These are phyloP conservation scores for Trichosporon sp. DNA, from an alignment of 1,284 basidiomycete species.

Conservation along the genomic window DNA sequence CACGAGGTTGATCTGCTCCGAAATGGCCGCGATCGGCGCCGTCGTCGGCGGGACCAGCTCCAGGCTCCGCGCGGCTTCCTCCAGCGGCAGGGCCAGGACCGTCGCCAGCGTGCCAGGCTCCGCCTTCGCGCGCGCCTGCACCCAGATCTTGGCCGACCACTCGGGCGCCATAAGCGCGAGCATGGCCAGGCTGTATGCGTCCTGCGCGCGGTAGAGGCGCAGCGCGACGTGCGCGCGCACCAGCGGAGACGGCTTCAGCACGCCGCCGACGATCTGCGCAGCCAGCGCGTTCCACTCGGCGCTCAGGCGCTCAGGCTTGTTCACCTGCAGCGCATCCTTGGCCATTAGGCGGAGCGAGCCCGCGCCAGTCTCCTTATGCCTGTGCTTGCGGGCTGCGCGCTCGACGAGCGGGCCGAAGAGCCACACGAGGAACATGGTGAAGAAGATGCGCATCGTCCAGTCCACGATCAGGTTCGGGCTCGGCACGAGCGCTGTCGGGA, in stretches of 20 bases:
- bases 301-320: constrained; percentile 3
- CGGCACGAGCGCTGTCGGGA: constrained; percentile 30
- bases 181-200: constrained; percentile 35
- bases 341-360: constrained; percentile 16
- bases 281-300: constrained; percentile 27
- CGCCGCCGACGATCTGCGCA: constrained; percentile 29
- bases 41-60: constrained; percentile 28
- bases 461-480: constrained; percentile 30
- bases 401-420: constrained; percentile 27
- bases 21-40: constrained; percentile 39
- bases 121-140: constrained; percentile 27
- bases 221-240: constrained; percentile 28
- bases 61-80: constrained; percentile 34
- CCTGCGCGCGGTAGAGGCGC: constrained; percentile 25
- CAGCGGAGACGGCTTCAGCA: constrained; percentile 12
- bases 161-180: constrained; percentile 35
- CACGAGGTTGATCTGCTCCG: constrained; percentile 43
- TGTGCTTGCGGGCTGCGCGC: constrained; percentile 13
- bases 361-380: constrained; percentile 18
- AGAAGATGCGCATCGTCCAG: constrained; percentile 37
- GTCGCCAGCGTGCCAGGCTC: constrained; percentile 25
- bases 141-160: constrained; percentile 31
- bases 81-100: constrained; percentile 37
- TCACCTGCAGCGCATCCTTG: constrained; percentile 20
- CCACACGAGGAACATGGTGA: constrained; percentile 28